Base-by-base conservation (phyloP, 2,329 filamentous ascomycete species). In the Stromatinia cepivora region DNA sequence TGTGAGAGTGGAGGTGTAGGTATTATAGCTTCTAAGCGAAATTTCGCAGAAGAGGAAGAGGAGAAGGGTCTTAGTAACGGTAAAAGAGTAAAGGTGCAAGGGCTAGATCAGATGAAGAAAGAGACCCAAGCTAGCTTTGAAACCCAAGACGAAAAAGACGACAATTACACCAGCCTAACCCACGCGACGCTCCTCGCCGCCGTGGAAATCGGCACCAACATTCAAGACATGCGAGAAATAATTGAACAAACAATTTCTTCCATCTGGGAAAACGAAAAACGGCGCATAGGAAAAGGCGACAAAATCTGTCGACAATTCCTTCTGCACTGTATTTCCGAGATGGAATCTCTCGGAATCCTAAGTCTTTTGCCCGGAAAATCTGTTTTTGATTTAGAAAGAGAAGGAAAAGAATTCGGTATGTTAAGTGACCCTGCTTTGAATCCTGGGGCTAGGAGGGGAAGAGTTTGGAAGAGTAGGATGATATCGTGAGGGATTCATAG, bases 381-480 rank as follows among this genome's bases (percentile, higher is more conserved):
- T 0, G 22, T 39, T 5, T 28, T 0, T 20, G 25, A 59, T 42
- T 3, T 59, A 8, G 57, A 59, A 20, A 42, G 39, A 17, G 57
- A 59, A n/a, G 57, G 34, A 0, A 36, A 59, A 20, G 57, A 59
- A 13, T 59, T 59, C n/a, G 57, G 57, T 1, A 17, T 59, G 36
- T 25, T 36, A 13, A 59, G 57, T 28, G 57, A 45, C 42, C 57
- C 34, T 2, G 57, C 57, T 5, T 25, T 59, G 39, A 59, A 59
- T 22, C 22, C 15, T 7, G 34, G 1, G 9, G 36, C 57, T 7
- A 39, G 25, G 25, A 39, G 13, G 11, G 57, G 57, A n/a, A 59
- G 34, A 11, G n/a, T 59, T 22, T 59, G 57, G 57, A 59, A 59
- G 57, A 56, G 53, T 56, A 56, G 53, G 20, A 34, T 56, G 13